Base-by-base conservation (phyloP, 2,329 filamentous ascomycete genomes). In the Myriosclerotinia scirpicola region DNA sequence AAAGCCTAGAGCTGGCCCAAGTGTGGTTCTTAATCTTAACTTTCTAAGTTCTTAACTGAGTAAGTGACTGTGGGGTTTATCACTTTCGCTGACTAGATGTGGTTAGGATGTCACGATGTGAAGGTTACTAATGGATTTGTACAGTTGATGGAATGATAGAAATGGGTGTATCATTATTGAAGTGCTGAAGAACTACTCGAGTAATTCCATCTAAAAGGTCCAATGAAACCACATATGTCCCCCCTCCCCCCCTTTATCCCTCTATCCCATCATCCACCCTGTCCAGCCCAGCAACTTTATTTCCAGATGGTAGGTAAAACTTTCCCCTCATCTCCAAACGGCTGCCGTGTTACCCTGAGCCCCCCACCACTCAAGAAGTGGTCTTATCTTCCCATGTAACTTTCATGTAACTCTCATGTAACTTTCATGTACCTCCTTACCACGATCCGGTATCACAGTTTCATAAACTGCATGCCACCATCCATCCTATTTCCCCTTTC, bases 251-350 rank as follows among this genome's bases (percentile, higher is more conserved):
- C n/a, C n/a, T n/a, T n/a, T n/a, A n/a, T n/a, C n/a, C n/a, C n/a
- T n/a, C n/a, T n/a, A n/a, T 22, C 12, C 26, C 22, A 44, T 22
- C 22, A 30, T 48, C 30, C 30, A 59, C 26, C 42, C 42, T 34
- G 30, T 36, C 36, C 26, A 60, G 48, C 56, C 56, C 42, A 48
- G n/a, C 56, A 48, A 60, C 30, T 36, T 22, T 48, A 36, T 50
- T 61, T 61, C 44, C 58, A 50, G 14, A 20, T 50, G 26, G n/a
- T 8, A 50, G 22, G 7, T 5, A 15, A 5, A 15, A 5, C 1
- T 50, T 38, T 52, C 64, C 44, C 64, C 64, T 65, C 64, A 59
- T 53, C 54, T 65, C 30, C 64, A 65, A 55, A 65, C 64, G 64
- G 64, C 54, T 61, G 64, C 54, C 46, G 64, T 65, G 54, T 50